phyloP scores from a whole-genome alignment of 495 filamentous ascomycete genomes.

The Neurospora pannonica region DNA sequence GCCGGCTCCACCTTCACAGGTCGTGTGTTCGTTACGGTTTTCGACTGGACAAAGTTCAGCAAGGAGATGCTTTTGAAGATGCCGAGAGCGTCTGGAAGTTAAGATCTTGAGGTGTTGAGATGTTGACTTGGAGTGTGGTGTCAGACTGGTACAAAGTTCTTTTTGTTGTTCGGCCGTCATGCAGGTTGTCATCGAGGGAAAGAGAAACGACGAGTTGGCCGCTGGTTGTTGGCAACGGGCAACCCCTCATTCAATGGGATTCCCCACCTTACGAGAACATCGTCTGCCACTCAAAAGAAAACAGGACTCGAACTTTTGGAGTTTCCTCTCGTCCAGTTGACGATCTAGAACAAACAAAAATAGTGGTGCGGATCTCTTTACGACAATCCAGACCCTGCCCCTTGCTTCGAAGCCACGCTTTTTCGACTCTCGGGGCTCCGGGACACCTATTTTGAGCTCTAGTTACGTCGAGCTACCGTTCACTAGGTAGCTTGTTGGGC shows the following conservation, averaged over 20 bases:
- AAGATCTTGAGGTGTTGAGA: neutral
- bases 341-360: neutral
- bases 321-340: neutral
- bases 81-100: neutral
- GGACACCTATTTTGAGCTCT: neutral
- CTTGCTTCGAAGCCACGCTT: neutral
- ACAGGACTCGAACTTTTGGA: neutral
- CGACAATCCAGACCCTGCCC: neutral
- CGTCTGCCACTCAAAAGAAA: neutral
- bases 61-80: neutral
- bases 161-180: neutral
- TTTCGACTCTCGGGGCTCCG: neutral
- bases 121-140: neutral
- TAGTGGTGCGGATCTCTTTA: neutral
- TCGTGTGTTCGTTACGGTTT: neutral
- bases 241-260: neutral
- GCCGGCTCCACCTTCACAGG: neutral
- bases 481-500: neutral
- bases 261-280: neutral
- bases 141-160: neutral
- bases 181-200: neutral
- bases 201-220: neutral
- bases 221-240: neutral
- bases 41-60: neutral
- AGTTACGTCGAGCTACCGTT: neutral